Evolutionary conservation across 1,284 basidiomycete species (phyloP), one percentile per base, ranked within the genome.

Genomic region (Earliella scabrosa): DNA sequence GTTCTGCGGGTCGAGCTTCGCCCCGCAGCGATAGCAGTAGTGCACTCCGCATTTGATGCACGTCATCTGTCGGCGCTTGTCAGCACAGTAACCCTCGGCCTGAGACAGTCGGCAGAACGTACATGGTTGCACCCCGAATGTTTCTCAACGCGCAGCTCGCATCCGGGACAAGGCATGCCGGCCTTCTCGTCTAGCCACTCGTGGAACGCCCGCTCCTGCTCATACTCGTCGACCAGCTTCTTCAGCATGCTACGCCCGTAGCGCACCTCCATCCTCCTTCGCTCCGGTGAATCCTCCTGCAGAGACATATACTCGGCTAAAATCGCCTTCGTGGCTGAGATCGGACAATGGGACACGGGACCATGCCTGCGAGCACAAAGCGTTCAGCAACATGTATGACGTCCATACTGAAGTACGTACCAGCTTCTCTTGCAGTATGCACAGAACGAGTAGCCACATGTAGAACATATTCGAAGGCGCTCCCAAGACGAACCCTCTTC

Each of bases 1-100:
- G 59, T 88, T 74, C 9, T 58, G 63, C 7, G 74, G 68, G 1
- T 71, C 58, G 39, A 93, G 69, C 61, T 76, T 80, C 2, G 70
- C 59, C 9, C 87, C 89, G 66, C 90, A 93, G 4, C 86, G 80
- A 65, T 90, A 93, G 74, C 91, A 93, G 65, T 93, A 92, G 66
- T 93, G 90, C 43, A 81, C 75, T 18, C 70, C 63, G 71, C 88
- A 92, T 60, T 85, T 85, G n/a, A n/a, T n/a, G 66, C 90, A 92
- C 7, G 82, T 88, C 87, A 91, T 91, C 87, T 90, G 60, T 38
- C 49, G 18, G 26, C 45, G 35, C 39, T 56, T 44, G 52, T 45
- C 48, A 44, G 49, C 35, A 24, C n/a, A 23, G 36, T 14, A 9
- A n/a, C 31, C 40, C 32, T 29, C 47, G 21, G 46, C 36, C 21